phyloP scores from a whole-genome alignment of 768 basidiomycete species.

The Collybia nuda region DNA sequence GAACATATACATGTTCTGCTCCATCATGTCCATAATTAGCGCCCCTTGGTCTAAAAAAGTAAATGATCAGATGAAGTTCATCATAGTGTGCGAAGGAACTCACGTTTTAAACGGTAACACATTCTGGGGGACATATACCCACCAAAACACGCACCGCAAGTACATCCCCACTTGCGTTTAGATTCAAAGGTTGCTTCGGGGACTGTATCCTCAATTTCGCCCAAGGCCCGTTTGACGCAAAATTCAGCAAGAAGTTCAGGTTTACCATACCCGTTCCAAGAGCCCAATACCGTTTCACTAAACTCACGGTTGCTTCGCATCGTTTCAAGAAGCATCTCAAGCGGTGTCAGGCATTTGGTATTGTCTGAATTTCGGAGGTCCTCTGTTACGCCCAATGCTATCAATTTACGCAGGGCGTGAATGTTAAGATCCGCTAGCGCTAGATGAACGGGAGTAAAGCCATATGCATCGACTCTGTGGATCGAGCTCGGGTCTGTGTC shows the following conservation, averaged over 20 bases:
- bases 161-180: conserved; percentile 15
- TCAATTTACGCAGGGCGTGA: conserved; percentile 8
- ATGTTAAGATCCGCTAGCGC: conserved; percentile 8
- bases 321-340: conserved; percentile 5
- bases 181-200: neutral
- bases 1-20: conserved; percentile 1
- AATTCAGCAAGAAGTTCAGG: conserved; percentile 7
- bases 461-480: conserved; percentile 8
- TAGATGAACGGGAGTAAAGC: conserved; percentile 12
- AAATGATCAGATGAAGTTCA: no score
- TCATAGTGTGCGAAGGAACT: neutral
- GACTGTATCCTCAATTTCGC: neutral
- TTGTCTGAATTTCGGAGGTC: conserved; percentile 12
- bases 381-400: conserved; percentile 8
- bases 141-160: conserved; percentile 11
- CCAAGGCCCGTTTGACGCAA: conserved; percentile 9
- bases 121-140: conserved; percentile 15
- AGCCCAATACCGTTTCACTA: conserved; percentile 8
- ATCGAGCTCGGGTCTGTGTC: conserved; percentile 8
- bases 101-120: conserved; percentile 15
- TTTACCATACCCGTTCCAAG: conserved; percentile 10
- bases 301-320: conserved; percentile 12
- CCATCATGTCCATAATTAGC: conserved; percentile 6
- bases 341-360: conserved; percentile 9
- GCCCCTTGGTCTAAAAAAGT: conserved; percentile 7